Percentiles rank a stretch among this genome's conserved stretches.
These are phyloP conservation scores for Poterioochromonas sp. DNA, from an alignment of 352 stramenopile species.

Conservation along the genomic window DNA sequence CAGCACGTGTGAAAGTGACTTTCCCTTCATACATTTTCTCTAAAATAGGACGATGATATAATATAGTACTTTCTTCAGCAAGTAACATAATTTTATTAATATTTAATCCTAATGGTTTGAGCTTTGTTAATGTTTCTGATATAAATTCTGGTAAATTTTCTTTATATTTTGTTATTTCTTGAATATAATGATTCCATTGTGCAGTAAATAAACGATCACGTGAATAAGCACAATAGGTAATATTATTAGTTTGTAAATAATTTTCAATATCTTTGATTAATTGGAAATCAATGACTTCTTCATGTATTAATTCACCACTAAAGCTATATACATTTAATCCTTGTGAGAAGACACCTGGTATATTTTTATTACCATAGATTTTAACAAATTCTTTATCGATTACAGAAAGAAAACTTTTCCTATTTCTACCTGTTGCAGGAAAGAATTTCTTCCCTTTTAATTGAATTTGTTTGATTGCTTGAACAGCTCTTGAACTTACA, in stretches of 20 bases:
- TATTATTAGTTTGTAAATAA: background rate
- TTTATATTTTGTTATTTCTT: background rate
- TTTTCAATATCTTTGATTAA: background rate
- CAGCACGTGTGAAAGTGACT: background rate
- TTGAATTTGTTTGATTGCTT: background rate
- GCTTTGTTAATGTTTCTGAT: background rate
- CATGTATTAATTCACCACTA: background rate
- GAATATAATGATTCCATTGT: background rate
- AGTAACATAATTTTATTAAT: slow-evolving; percentile 23
- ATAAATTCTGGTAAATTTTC: background rate
- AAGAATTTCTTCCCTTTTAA: background rate
- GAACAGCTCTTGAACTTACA: background rate
- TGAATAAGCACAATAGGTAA: background rate
- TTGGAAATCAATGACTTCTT: background rate
- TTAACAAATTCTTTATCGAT: background rate
- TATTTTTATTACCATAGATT: background rate
- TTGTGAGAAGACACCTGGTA: slow-evolving; percentile 18
- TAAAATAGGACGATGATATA: background rate
- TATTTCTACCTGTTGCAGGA: background rate
- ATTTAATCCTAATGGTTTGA: background rate
- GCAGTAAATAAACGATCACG: background rate
- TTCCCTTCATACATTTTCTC: background rate
- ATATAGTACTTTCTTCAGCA: background rate
- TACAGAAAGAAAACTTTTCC: background rate
- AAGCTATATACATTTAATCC: background rate